Evolutionary conservation across 345 rosid species (phyloP).

Genomic region (Murraya paniculata): DNA sequence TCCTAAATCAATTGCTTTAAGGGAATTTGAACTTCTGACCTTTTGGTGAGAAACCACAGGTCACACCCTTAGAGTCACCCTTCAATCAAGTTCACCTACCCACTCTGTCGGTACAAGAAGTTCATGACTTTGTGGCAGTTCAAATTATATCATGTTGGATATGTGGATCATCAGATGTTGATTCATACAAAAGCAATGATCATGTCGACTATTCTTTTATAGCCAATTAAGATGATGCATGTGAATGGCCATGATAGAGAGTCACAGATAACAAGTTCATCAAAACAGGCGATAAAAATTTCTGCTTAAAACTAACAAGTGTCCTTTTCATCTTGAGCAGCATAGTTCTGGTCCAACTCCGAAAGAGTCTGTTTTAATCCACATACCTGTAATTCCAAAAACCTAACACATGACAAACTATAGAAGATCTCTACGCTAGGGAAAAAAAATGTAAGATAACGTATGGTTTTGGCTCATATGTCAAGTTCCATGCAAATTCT

Average conservation of each 20-base stretch:
- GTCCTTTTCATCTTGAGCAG: slow-evolving; percentile 72
- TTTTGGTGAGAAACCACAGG: not conserved
- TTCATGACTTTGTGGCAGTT: not conserved
- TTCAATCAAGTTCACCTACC: not conserved
- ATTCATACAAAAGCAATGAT: not conserved
- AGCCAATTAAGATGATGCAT: not conserved
- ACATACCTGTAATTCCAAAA: slow-evolving; percentile 49
- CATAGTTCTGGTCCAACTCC: slow-evolving; percentile 65
- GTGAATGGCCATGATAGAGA: not conserved
- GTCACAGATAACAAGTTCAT: not conserved
- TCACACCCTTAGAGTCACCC: not conserved
- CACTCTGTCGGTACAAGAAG: not conserved
- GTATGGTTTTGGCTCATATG: not conserved
- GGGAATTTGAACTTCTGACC: not conserved
- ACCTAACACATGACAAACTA: not conserved
- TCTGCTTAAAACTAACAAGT: slow-evolving; percentile 40
- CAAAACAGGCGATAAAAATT: not conserved
- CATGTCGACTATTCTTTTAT: not conserved
- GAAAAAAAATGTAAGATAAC: not conserved
- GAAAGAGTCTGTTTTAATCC: slow-evolving; percentile 52
- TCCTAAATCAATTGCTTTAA: not conserved
- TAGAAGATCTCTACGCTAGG: not conserved
- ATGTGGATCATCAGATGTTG: not conserved
- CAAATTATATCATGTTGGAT: not conserved
- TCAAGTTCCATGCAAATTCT: not conserved